phyloP scores from a whole-genome alignment of 2,329 filamentous ascomycete species.

The Rhynchosporium agropyri region DNA sequence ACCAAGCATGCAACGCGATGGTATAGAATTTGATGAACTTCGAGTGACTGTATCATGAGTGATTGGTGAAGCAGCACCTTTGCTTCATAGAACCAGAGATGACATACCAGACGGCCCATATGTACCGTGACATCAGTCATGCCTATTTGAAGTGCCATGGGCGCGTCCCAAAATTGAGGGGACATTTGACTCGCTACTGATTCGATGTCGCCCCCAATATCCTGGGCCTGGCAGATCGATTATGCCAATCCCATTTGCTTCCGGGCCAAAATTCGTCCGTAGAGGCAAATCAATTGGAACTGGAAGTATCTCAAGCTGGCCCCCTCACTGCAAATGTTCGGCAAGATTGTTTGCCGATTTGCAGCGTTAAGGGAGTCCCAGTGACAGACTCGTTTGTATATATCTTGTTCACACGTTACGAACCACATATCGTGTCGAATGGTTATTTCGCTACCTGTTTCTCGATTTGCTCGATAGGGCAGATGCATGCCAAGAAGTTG shows the following conservation, averaged over 20 bases:
- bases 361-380: slow-evolving; percentile 53
- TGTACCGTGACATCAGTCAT: slow-evolving; percentile 22
- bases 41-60: slow-evolving; percentile 48
- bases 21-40: slow-evolving; percentile 45
- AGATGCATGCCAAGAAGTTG: slow-evolving; percentile 54
- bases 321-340: neutral
- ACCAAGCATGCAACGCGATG: slow-evolving; percentile 47
- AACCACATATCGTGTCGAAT: slow-evolving; percentile 37
- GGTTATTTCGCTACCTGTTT: slow-evolving; percentile 22
- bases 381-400: slow-evolving; percentile 52
- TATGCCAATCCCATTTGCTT: slow-evolving; percentile 45
- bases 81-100: slow-evolving; percentile 47
- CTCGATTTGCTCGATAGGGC: slow-evolving; percentile 36
- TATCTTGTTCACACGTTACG: slow-evolving; percentile 49
- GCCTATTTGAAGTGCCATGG: slow-evolving; percentile 31
- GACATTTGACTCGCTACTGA: slow-evolving; percentile 41
- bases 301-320: slow-evolving; percentile 19
- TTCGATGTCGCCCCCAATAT: slow-evolving; percentile 47
- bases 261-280: slow-evolving; percentile 46
- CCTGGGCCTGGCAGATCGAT: slow-evolving; percentile 45
- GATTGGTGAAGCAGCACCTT: slow-evolving; percentile 50
- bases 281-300: slow-evolving; percentile 21
- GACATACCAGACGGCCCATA: slow-evolving; percentile 43
- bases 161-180: slow-evolving; percentile 41
- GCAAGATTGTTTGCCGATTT: slow-evolving; percentile 17